Conservation (phyloP, 73 alveolate genomes). For the Paramecium caudatum region DNA sequence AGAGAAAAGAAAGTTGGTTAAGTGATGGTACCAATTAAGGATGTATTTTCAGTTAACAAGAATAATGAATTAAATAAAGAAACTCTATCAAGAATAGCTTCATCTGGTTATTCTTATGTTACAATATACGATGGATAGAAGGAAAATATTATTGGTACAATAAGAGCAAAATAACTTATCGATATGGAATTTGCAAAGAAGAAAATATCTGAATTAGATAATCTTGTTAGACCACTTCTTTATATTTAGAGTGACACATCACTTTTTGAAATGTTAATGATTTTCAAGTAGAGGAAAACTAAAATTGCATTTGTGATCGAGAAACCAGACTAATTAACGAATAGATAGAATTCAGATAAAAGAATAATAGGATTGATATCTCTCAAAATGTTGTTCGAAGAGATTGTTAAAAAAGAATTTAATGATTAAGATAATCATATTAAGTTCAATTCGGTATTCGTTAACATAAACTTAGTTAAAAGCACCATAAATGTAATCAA, state of each 20-base stretch:
- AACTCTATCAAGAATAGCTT: conserved; percentile 73
- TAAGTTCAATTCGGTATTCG: neutral
- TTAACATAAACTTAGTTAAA: neutral
- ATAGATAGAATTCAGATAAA: neutral
- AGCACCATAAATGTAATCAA: neutral
- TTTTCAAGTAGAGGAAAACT: conserved; percentile 67
- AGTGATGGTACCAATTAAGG: conserved; percentile 80
- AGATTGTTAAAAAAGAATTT: conserved; percentile 72
- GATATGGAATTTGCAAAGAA: conserved; percentile 32
- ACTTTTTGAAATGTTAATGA: conserved; percentile 65
- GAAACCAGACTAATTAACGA: neutral
- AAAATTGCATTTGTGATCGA: conserved; percentile 65
- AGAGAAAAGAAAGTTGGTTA: conserved; percentile 75
- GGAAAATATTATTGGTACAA: conserved; percentile 82
- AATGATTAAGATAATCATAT: conserved; percentile 71
- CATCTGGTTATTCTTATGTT: conserved; percentile 84
- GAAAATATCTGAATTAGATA: conserved; percentile 35
- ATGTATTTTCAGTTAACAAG: conserved; percentile 67
- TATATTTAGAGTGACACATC: conserved; percentile 56
- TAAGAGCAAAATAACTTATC: conserved; percentile 74
- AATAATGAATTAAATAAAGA: conserved; percentile 76
- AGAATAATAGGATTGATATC: conserved; percentile 64
- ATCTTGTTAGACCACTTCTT: conserved; percentile 18
- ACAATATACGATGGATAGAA: conserved; percentile 80
- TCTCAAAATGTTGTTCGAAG: conserved; percentile 67